These are phyloP conservation scores for Phlebiopsis gigantea DNA, from an alignment of 768 basidiomycete species.

Conservation along the genomic window DNA sequence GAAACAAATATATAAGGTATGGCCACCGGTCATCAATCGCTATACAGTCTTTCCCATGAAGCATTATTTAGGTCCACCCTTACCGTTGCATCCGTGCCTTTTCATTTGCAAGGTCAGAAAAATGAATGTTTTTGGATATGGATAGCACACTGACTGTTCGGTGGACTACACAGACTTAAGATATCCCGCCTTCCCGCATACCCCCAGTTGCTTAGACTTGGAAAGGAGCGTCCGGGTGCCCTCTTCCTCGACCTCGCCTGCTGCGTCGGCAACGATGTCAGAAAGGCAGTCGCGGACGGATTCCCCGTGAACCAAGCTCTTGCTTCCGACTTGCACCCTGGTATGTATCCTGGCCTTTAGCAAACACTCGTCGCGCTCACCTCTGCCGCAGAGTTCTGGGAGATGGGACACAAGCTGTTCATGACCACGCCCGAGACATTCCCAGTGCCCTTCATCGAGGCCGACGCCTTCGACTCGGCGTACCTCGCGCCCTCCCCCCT, in stretches of 20 bases:
- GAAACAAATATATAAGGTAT: slow-evolving; percentile 25
- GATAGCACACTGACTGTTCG: not conserved
- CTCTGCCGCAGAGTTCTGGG: slow-evolving; percentile 47
- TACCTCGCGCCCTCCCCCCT: slow-evolving; percentile 29
- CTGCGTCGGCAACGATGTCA: slow-evolving; percentile 40
- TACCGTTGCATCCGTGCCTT: slow-evolving; percentile 28
- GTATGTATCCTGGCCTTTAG: slow-evolving; percentile 20
- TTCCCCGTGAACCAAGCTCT: slow-evolving; percentile 36
- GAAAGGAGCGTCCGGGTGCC: slow-evolving; percentile 29
- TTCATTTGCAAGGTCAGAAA: slow-evolving; percentile 19
- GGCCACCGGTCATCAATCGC: not conserved
- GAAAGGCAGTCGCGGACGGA: slow-evolving; percentile 38
- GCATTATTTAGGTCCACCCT: slow-evolving; percentile 20
- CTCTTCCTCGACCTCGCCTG: slow-evolving; percentile 43
- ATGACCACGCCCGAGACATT: slow-evolving; percentile 45
- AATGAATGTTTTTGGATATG: not conserved
- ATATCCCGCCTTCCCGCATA: slow-evolving; percentile 24
- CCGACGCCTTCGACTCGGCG: slow-evolving; percentile 45
- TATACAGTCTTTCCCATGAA: not conserved
- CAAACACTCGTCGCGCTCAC: not conserved
- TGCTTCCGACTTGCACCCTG: slow-evolving; percentile 33
- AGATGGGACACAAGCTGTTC: slow-evolving; percentile 58
- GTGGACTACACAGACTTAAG: slow-evolving; percentile 19
- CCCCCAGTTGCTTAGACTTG: slow-evolving; percentile 29
- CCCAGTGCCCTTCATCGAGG: slow-evolving; percentile 51